Percentiles rank a stretch among this genome's conserved stretches.
Conservation (phyloP, 2,329 filamentous ascomycete genomes). For the Colletotrichum sp. region DNA sequence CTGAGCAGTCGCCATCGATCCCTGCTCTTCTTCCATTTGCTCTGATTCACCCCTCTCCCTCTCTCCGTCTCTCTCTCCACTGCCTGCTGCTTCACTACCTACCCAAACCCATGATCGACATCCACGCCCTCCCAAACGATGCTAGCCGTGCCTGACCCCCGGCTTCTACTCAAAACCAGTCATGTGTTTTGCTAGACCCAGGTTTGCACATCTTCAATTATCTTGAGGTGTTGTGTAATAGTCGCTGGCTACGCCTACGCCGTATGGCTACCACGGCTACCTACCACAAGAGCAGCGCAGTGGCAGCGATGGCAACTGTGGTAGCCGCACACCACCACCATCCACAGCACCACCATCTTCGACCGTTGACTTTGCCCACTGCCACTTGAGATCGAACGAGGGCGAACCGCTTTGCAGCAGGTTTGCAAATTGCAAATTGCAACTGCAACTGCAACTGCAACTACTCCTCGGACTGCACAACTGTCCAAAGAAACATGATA, state of each 20-base stretch:
- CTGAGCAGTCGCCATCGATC: neutral
- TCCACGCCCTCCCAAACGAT: slow-evolving; percentile 7
- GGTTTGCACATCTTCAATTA: neutral
- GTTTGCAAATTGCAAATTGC: neutral
- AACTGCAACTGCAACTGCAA: neutral
- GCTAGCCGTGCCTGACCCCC: slow-evolving; percentile 9
- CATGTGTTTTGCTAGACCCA: neutral
- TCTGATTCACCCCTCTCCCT: neutral
- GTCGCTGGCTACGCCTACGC: neutral
- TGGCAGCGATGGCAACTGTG: neutral
- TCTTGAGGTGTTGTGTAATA: neutral
- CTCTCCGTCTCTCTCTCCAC: neutral
- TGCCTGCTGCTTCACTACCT: neutral
- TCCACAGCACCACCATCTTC: neutral
- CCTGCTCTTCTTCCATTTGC: neutral
- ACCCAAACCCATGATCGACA: slow-evolving; percentile 19
- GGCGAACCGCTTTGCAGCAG: neutral
- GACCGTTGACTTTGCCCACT: neutral
- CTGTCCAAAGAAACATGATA: neutral
- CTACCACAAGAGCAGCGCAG: neutral
- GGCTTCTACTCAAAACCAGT: slow-evolving; percentile 7
- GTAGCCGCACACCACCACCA: neutral
- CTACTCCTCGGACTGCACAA: neutral
- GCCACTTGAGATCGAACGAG: neutral
- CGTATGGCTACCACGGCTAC: neutral